These are phyloP conservation scores for Didymella lethalis DNA, from an alignment of 2,329 filamentous ascomycete genomes.

Conservation along the genomic window DNA sequence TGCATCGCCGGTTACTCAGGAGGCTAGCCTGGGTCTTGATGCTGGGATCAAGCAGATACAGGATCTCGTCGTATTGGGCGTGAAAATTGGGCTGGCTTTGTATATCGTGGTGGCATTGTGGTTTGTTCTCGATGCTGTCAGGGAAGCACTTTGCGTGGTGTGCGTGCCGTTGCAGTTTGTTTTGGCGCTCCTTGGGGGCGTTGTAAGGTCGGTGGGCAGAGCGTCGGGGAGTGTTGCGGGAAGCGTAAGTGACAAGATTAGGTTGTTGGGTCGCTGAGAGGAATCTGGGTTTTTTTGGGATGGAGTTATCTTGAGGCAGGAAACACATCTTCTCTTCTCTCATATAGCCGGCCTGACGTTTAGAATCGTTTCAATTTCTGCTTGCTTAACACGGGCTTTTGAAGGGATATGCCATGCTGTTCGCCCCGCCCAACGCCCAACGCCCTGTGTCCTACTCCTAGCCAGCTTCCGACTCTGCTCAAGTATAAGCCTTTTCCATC, in stretches of 20 bases:
- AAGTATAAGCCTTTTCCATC: too few species aligned
- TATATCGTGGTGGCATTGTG: slow-evolving; percentile 41
- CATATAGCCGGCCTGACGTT: too few species aligned
- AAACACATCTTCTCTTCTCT: too few species aligned
- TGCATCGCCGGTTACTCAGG: background rate
- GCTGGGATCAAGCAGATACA: slow-evolving; percentile 36
- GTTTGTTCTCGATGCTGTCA: slow-evolving; percentile 39
- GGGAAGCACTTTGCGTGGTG: slow-evolving; percentile 34
- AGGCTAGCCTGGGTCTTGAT: slow-evolving; percentile 23
- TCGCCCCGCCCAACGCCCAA: background rate
- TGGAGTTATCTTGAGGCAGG: too few species aligned
- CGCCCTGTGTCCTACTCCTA: background rate
- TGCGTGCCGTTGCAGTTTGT: slow-evolving; percentile 34
- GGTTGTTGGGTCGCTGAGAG: slow-evolving; percentile 3
- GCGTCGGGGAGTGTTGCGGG: background rate
- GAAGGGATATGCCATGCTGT: too few species aligned
- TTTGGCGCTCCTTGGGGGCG: slow-evolving; percentile 23
- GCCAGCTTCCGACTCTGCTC: too few species aligned
- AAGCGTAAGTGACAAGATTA: background rate
- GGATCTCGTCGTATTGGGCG: slow-evolving; percentile 19
- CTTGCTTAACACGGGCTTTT: too few species aligned
- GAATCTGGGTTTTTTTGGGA: background rate
- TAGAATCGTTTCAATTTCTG: too few species aligned
- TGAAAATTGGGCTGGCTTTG: slow-evolving; percentile 32
- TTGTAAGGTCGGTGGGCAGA: slow-evolving; percentile 3